Evolutionary conservation across 116 monocot genomes (phyloP), one percentile per base, ranked within the genome.

Genomic region (Zostera marina): DNA sequence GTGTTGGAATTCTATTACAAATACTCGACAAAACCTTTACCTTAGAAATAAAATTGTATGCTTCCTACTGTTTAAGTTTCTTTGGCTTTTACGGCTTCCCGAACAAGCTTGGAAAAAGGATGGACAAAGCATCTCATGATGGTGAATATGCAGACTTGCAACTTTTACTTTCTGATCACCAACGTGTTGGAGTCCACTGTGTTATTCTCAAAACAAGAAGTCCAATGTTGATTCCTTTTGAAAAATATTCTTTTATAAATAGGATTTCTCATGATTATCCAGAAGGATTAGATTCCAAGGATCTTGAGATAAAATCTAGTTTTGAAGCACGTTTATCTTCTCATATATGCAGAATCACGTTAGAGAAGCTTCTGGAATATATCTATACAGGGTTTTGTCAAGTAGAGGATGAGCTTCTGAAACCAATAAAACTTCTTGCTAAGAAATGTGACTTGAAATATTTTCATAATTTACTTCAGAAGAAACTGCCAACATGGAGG

Each of bases 51-150:
- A 78, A 49, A 68, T 75, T 58, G 64, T 87, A 84, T 72, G 59
- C 76, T 63, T 58, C 66, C n/a, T 74, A 77, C 57, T 72, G 70
- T 52, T 70, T 87, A 56, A 77, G 72, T 44, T 81, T 76, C 47
- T 92, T 83, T 61, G 81, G 81, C n/a, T 68, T 75, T 11, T 79
- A 70, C 67, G 87, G 87, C n/a, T 74, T 79, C 63, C 78, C 68
- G 47, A 92, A 65, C 47, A 69, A 68, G 11, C 70, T 87, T 65
- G 84, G 83, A 3, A 63, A 48, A 72, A 79, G 63, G 60, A 78
- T 92, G 68, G 48, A 56, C 9, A 61, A n/a, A 53, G 52, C 73
- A 55, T 51, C 81, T 57, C 11, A 69, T 54, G 81, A 77, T 52
- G 59, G 75, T 53, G 81, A 79, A 65, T 63, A 87, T 49, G 69